Conservation (phyloP, 1,139 yeast genomes). For the Yamadazyma dendronema region DNA sequence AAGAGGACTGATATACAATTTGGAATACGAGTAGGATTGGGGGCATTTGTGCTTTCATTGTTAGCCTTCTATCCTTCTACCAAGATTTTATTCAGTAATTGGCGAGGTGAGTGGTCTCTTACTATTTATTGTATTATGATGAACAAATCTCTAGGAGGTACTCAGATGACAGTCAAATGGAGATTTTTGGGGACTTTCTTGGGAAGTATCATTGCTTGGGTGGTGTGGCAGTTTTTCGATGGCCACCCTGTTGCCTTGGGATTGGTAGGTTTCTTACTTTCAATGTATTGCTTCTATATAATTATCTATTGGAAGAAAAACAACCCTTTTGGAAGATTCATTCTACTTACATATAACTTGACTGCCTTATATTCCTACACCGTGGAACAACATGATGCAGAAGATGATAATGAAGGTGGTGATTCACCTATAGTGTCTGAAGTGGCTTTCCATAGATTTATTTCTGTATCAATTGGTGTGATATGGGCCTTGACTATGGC, state of each 20-base stretch:
- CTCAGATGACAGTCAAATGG: constrained; percentile 76
- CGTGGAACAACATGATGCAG: constrained; percentile 57
- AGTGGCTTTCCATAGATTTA: constrained; percentile 75
- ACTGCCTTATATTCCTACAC: constrained; percentile 78
- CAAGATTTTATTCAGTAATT: constrained; percentile 51
- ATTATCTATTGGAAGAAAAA: constrained; percentile 65
- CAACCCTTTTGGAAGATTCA: constrained; percentile 69
- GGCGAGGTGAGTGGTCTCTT: constrained; percentile 86
- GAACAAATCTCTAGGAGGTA: constrained; percentile 87
- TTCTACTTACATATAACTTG: constrained; percentile 72
- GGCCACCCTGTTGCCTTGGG: constrained; percentile 58
- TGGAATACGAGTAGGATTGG: constrained; percentile 77
- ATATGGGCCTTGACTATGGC: constrained; percentile 74
- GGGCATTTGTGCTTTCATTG: constrained; percentile 63
- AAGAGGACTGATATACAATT: constrained; percentile 71
- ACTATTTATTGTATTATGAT: constrained; percentile 79
- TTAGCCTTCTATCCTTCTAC: constrained; percentile 67
- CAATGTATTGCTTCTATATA: constrained; percentile 66
- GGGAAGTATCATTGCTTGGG: constrained; percentile 64
- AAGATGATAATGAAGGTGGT: constrained; percentile 71
- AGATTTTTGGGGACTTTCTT: constrained; percentile 72
- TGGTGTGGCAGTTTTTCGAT: constrained; percentile 56
- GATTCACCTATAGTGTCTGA: constrained; percentile 68
- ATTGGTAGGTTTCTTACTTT: constrained; percentile 55
- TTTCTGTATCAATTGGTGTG: constrained; percentile 72